phyloP scores from a whole-genome alignment of 2,329 filamentous ascomycete species.

The Pseudogymnoascus destructans region DNA sequence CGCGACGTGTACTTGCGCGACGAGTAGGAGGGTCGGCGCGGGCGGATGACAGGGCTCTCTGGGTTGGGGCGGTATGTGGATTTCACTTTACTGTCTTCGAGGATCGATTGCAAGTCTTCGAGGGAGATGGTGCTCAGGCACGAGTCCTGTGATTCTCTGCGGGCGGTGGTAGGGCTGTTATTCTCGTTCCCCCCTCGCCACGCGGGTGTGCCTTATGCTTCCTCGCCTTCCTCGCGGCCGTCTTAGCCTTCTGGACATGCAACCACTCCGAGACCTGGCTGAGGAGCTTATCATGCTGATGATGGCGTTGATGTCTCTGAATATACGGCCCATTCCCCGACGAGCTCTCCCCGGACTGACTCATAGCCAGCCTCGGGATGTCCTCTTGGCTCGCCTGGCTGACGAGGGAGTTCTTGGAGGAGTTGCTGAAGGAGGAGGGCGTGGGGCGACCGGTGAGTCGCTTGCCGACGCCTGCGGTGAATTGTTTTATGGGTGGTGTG shows the following conservation, averaged over 20 bases:
- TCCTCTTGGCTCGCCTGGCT: constrained; percentile 26
- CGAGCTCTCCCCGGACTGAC: constrained; percentile 17
- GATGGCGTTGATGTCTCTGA: constrained; percentile 17
- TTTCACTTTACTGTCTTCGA: constrained; percentile 38
- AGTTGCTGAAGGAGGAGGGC: constrained; percentile 24
- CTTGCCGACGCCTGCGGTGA: constrained; percentile 13
- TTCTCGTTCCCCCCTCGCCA: constrained; percentile 13
- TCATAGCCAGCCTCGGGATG: background rate
- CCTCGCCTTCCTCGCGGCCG: constrained; percentile 40
- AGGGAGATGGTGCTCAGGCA: constrained; percentile 61
- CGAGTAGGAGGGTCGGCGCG: constrained; percentile 15
- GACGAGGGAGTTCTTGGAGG: constrained; percentile 34
- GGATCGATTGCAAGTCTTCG: constrained; percentile 67
- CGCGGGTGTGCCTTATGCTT: constrained; percentile 26
- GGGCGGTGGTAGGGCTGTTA: constrained; percentile 28
- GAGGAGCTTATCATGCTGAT: constrained; percentile 41
- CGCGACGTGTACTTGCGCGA: constrained; percentile 14
- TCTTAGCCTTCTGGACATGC: constrained; percentile 61
- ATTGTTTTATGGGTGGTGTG: constrained; percentile 14
- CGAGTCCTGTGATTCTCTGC: constrained; percentile 42
- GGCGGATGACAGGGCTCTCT: constrained; percentile 20
- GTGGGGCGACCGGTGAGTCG: constrained; percentile 12
- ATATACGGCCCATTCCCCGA: constrained; percentile 11
- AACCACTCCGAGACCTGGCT: constrained; percentile 75
- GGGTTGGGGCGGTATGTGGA: constrained; percentile 25